Base-by-base conservation (phyloP, 75 land plant genomes). In the Cunninghamia lanceolata region DNA sequence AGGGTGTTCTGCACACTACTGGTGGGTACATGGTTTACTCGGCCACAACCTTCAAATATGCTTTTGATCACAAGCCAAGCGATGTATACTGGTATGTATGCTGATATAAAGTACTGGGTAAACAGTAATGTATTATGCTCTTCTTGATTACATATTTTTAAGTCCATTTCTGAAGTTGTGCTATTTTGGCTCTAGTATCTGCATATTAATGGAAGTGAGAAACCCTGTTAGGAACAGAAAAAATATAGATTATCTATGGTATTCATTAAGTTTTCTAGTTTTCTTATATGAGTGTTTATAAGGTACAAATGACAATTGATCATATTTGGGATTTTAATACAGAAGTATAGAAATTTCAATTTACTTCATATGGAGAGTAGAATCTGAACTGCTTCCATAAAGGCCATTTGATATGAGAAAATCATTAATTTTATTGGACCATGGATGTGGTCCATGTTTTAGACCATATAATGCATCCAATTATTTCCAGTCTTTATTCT, bases 11-110 rank as follows among this genome's bases (percentile, higher is more conserved):
- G 85, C 99, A 98, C 82, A 98, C 99, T 84, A 95, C 95, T 84
- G 99, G 99, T 42, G 99, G 99, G 34, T 98, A 98, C 85, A 98
- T 98, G 99, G 88, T 98, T 28, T 98, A 95, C 75, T 91, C 99
- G 32, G 99, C 99, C 42, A 95, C 96, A 66, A 98, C 99, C 54
- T 98, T 98, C 86, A 98, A 98, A 85, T 94, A 96, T 91, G 99
- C 98, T 46, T 98, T 98, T 90, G 99, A 98, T 89, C 95, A 98
- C 85, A 98, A 96, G 73, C 91, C 90, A 43, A 87, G 92, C 53
- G 99, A 98, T 85, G 84, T 98, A 53, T 98, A 95, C 87, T 98
- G 99, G 99, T 98, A 93, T 43, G 78, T 59, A 54, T 30, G 34
- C 78, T 30, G 35, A 80, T 45, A n/a, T 45, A 13, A 40, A 80